Percentiles rank a stretch among this genome's conserved stretches.
These are phyloP conservation scores for Avena sativa DNA, from an alignment of 176 grass and related monocot species.

Conservation along the genomic window DNA sequence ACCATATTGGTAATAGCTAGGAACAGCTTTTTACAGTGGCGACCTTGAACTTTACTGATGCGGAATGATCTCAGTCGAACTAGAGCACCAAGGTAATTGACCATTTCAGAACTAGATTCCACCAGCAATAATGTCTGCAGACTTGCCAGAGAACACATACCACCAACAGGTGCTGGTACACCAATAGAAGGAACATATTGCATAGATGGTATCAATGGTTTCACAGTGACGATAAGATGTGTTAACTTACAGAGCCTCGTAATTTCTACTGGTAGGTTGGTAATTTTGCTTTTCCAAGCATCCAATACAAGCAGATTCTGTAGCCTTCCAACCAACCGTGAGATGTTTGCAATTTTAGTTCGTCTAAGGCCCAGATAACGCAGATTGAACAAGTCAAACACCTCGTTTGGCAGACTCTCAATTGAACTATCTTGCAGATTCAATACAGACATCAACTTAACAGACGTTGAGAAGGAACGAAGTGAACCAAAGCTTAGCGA, in stretches of 20 bases:
- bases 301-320: slow-evolving; percentile 45
- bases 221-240: slow-evolving; percentile 41
- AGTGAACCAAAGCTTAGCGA: slow-evolving; percentile 30
- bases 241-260: slow-evolving; percentile 45
- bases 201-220: slow-evolving; percentile 22
- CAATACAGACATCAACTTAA: slow-evolving; percentile 42
- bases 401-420: slow-evolving; percentile 39
- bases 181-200: slow-evolving; percentile 44
- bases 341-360: slow-evolving; percentile 37
- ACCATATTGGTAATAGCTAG: slow-evolving; percentile 40
- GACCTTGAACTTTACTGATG: slow-evolving; percentile 40
- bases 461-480: slow-evolving; percentile 33
- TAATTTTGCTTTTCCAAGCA: slow-evolving; percentile 33
- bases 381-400: slow-evolving; percentile 50
- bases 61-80: slow-evolving; percentile 40
- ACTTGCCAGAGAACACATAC: slow-evolving; percentile 31
- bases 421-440: slow-evolving; percentile 47
- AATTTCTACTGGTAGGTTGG: slow-evolving; percentile 42
- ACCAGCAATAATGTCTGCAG: slow-evolving; percentile 45
- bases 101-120: slow-evolving; percentile 43
- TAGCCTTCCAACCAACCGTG: slow-evolving; percentile 45
- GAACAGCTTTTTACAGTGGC: slow-evolving; percentile 30
- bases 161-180: slow-evolving; percentile 31
- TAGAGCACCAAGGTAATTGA: slow-evolving; percentile 28
- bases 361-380: slow-evolving; percentile 48